Evolutionary conservation across 2,329 filamentous ascomycete species (phyloP), one percentile per base, ranked within the genome.

Genomic region (Aureobasidium lini): DNA sequence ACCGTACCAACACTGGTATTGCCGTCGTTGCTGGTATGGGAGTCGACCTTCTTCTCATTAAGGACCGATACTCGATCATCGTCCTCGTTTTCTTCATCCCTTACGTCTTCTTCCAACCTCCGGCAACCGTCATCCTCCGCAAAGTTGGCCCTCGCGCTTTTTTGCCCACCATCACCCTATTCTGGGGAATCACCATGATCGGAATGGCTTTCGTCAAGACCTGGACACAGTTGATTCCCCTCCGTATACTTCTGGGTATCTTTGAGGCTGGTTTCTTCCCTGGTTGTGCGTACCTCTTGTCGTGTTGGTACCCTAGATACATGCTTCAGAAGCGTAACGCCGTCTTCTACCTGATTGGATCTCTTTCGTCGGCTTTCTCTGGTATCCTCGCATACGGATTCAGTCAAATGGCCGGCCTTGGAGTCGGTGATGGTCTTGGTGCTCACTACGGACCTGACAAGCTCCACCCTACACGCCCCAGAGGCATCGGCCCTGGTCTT

Each of bases 41-140:
- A 13, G 65, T 68, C 28, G 70, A 72, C 58, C 61, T 72, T 10
- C 60, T 66, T 44, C 65, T 72, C 29, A 66, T 44, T 39, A 66
- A 34, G 66, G 66, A 31, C 63, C 65, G 70, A 18, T 71, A 70
- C 63, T 67, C 64, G 6, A 69, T 69, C 23, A 79, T 87, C 60
- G 86, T 86, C 3, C 76, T 90, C 37, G 78, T 89, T 66, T 90
- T 90, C 76, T 90, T 90, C 76, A 78, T 88, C 64, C 81, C 86
- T 29, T 91, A 90, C 70, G 81, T 87, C 62, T 56, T 88, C 53
- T 86, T 89, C 62, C 87, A 91, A 68, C 84, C 86, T 0, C 86
- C 86, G 0, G 86, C 86, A 2, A 90, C 87, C 0, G 74, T 90
- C 43, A 71, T 89, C 36, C 79, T 87, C 44, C 84, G 87, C 37